Base-by-base conservation (phyloP, 495 filamentous ascomycete species). In the Daldinia bambusicola region DNA sequence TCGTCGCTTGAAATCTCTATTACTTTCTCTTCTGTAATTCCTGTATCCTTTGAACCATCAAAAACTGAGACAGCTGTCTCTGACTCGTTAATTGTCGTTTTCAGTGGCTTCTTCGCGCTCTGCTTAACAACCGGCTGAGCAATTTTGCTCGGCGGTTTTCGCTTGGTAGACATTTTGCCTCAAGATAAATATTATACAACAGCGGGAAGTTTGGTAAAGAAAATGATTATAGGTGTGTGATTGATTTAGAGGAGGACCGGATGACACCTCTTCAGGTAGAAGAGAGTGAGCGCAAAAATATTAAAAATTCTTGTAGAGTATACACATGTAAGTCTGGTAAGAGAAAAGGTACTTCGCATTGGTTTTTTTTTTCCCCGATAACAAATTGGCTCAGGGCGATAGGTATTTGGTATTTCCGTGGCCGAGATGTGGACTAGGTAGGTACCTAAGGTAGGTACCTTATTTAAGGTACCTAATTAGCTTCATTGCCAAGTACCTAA, bases 21-120 rank as follows among this genome's bases (percentile, higher is more conserved):
- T 22, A 83, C 67, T 50, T 83, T 79, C 52, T 70, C 66, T 7
- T 16, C 55, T 10, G 41, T 74, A 61, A 45, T 71, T 65, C 73
- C 84, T 61, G 26, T 52, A 13, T 69, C 52, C 52, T 72, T 78
- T 18, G 77, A 74, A 10, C 72, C 75, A 34, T 67, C 61, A 18
- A 74, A 74, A 61, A 57, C 51, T 8, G 81, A 80, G 14, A 97
- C 90, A 4, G 90, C 85, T 43, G 92, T 84, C 61, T 82, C 87
- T 14, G 91, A 88, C 75, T 97, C 93, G 78, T 97, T 89, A 50
- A 97, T 89, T 37, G 85, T 85, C 67, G 90, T 85, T 43, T 83
- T 86, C 36, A 85, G 71, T 20, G 87, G 81, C 67, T 89, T 69
- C 67, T 80, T 92, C 36, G 86, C 84, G 51, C 86, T 89, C 63